Conservation (phyloP, 2,329 filamentous ascomycete genomes). For the Nannizzia gypsea region DNA sequence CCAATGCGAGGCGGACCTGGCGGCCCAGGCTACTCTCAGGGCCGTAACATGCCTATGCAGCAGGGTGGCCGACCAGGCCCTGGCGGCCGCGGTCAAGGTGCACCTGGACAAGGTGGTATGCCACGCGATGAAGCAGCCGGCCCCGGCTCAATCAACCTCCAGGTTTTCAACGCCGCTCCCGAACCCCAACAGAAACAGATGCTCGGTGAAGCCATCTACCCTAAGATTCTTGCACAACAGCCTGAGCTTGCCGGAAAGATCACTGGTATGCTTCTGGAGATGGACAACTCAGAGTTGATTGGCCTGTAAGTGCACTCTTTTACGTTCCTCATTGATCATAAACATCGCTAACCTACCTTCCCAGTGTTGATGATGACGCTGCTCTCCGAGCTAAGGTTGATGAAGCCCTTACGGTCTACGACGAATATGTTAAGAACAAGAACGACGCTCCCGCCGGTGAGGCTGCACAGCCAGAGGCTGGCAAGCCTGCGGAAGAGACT, state of each 20-base stretch:
- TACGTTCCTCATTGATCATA: not conserved
- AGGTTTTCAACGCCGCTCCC: constrained; percentile 40
- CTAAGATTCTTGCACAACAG: constrained; percentile 93
- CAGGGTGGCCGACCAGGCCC: constrained; percentile 25
- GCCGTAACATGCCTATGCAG: constrained; percentile 33
- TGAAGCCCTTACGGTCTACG: constrained; percentile 91
- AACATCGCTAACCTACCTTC: not conserved
- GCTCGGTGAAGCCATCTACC: constrained; percentile 93
- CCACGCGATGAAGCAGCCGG: constrained; percentile 29
- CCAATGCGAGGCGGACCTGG: constrained; percentile 34
- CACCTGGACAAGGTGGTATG: constrained; percentile 24
- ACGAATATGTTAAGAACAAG: constrained; percentile 95
- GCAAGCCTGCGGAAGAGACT: constrained; percentile 30
- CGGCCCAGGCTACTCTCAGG: constrained; percentile 33
- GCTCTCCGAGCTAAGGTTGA: constrained; percentile 93
- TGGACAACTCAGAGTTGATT: constrained; percentile 92
- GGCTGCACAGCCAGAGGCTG: constrained; percentile 35
- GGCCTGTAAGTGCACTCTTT: constrained; percentile 65
- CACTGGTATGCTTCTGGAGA: constrained; percentile 98
- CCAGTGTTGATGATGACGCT: constrained; percentile 74
- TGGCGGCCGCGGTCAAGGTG: constrained; percentile 33
- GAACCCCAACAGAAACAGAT: constrained; percentile 93
- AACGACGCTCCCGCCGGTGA: constrained; percentile 33
- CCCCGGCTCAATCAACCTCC: constrained; percentile 38
- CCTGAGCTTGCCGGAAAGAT: constrained; percentile 97